phyloP scores from a whole-genome alignment of 2,329 filamentous ascomycete genomes.

The Celoporthe dispersa region DNA sequence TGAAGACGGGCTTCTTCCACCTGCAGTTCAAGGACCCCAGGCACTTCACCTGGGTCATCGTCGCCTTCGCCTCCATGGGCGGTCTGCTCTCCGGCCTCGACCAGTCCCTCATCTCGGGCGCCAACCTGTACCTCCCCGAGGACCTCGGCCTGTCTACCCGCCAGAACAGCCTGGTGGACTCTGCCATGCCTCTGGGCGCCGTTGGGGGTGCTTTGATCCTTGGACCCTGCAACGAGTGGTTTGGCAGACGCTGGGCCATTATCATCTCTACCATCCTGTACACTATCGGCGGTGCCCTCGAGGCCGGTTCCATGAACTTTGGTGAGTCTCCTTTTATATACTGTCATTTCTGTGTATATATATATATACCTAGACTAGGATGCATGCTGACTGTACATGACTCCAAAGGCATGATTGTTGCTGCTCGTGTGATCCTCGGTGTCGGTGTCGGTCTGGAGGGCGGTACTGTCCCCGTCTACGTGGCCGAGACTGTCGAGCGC shows the following conservation, averaged over 20 bases:
- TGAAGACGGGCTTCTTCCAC: conserved; percentile 51
- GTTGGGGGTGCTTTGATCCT: conserved; percentile 72
- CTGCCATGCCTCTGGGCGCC: conserved; percentile 73
- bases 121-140: conserved; percentile 67
- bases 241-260: conserved; percentile 70
- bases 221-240: conserved; percentile 68
- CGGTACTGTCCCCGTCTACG: conserved; percentile 75
- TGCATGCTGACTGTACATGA: background rate
- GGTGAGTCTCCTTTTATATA: conserved; percentile 40
- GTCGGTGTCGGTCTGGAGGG: conserved; percentile 74
- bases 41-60: conserved; percentile 70
- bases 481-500: conserved; percentile 72
- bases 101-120: conserved; percentile 73
- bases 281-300: conserved; percentile 70
- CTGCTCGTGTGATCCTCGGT: conserved; percentile 70
- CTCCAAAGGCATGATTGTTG: conserved; percentile 72
- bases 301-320: conserved; percentile 70
- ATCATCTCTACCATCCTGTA: conserved; percentile 72
- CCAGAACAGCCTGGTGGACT: conserved; percentile 69
- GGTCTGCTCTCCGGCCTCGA: conserved; percentile 74
- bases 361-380: too few species aligned
- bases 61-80: conserved; percentile 76
- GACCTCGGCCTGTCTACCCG: conserved; percentile 59
- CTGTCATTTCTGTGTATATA: too few species aligned
- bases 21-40: conserved; percentile 64